phyloP scores from a whole-genome alignment of 768 basidiomycete genomes.

The Dentipellis sp. region DNA sequence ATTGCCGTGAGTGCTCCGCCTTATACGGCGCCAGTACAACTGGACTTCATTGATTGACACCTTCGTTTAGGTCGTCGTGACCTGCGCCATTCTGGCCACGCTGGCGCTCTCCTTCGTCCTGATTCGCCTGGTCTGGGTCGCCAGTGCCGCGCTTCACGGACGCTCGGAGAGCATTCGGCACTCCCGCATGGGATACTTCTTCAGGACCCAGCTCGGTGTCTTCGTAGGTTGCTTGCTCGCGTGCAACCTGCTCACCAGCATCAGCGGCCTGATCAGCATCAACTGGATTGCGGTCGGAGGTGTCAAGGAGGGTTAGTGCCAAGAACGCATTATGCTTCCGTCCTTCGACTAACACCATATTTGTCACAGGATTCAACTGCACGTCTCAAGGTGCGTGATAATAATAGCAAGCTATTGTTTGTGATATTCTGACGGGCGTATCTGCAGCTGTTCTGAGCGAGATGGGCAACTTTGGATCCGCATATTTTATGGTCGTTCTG shows the following conservation, averaged over 20 bases:
- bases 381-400: constrained; percentile 44
- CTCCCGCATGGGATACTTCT: constrained; percentile 45
- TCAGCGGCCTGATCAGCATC: constrained; percentile 46
- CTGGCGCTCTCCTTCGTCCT: constrained; percentile 11
- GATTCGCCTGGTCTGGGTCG: not conserved
- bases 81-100: constrained; percentile 6
- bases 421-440: not conserved
- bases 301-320: constrained; percentile 2
- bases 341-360: not conserved
- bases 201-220: constrained; percentile 62
- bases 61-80: not conserved
- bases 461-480: constrained; percentile 49
- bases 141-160: constrained; percentile 24
- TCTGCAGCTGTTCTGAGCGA: constrained; percentile 46
- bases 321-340: not conserved
- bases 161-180: constrained; percentile 11
- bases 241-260: constrained; percentile 43
- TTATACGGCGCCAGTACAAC: not conserved
- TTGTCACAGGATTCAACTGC: constrained; percentile 24
- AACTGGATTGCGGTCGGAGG: constrained; percentile 37
- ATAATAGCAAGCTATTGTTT: not conserved
- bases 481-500: constrained; percentile 57
- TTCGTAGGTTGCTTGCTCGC: constrained; percentile 58
- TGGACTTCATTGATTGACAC: not conserved
- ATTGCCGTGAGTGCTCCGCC: not conserved